Percentiles rank a stretch among this genome's conserved stretches.
Evolutionary conservation across 371 early-diverging fungal species (phyloP).

Genomic region (Zopfochytrium polystomum): DNA sequence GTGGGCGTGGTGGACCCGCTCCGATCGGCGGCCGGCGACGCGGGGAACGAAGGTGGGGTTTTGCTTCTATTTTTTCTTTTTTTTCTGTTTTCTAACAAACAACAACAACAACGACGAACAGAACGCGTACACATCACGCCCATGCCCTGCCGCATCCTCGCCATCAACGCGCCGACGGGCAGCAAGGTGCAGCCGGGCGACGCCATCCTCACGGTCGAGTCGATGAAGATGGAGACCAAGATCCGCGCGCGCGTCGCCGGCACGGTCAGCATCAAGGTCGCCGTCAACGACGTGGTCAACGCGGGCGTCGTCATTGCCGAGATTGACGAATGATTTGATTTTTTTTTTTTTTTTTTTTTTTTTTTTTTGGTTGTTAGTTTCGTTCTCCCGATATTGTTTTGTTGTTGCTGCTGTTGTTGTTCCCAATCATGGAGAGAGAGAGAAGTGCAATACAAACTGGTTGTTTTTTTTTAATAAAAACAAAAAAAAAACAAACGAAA

Average conservation of each 20-base stretch:
- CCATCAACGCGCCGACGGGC: constrained; percentile 56
- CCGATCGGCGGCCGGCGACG: not conserved
- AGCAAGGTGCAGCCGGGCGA: constrained; percentile 58
- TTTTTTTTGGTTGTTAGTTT: too few relatives aligned
- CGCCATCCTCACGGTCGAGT: constrained; percentile 88
- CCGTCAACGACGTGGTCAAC: constrained; percentile 65
- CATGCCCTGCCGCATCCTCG: constrained; percentile 71
- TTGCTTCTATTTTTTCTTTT: not conserved
- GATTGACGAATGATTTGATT: constrained; percentile 32
- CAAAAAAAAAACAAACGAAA: too few relatives aligned
- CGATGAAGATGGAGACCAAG: constrained; percentile 79
- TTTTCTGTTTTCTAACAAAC: not conserved
- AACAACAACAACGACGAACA: not conserved
- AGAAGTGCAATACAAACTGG: too few relatives aligned
- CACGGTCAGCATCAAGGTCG: constrained; percentile 57
- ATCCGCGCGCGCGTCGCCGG: constrained; percentile 63
- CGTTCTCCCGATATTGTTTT: too few relatives aligned
- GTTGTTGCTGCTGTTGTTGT: too few relatives aligned
- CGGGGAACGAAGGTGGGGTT: not conserved
- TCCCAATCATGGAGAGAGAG: too few relatives aligned
- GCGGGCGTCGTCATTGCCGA: constrained; percentile 64
- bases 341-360: too few relatives aligned
- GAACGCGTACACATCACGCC: constrained; percentile 44
- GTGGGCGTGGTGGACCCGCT: not conserved
- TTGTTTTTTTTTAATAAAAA: too few relatives aligned